These are phyloP conservation scores for Mycena amicta DNA, from an alignment of 768 basidiomycete species.

Conservation along the genomic window DNA sequence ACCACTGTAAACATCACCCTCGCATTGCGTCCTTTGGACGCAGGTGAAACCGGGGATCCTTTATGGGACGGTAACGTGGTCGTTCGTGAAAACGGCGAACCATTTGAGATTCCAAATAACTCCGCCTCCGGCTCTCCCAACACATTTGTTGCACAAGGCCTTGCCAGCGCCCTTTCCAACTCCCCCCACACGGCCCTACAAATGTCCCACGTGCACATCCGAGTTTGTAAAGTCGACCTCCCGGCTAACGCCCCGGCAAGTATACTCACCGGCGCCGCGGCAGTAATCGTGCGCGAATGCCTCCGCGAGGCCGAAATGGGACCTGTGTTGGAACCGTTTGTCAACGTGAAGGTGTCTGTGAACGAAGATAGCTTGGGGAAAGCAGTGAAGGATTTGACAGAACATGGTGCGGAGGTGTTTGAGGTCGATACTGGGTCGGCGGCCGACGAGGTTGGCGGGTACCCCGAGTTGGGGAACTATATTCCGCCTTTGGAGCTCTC, in stretches of 20 bases:
- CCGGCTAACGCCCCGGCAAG: conserved; percentile 49
- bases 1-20: conserved; percentile 56
- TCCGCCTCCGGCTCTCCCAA: conserved; percentile 49
- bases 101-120: conserved; percentile 53
- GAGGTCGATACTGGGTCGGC: conserved; percentile 59
- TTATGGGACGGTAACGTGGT: conserved; percentile 81
- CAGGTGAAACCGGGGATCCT: conserved; percentile 63
- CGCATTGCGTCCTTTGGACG: conserved; percentile 53
- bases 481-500: conserved; percentile 77
- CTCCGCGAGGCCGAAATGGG: conserved; percentile 69
- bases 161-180: conserved; percentile 71
- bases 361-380: conserved; percentile 71
- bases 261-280: conserved; percentile 64
- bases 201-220: conserved; percentile 63
- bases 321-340: conserved; percentile 78
- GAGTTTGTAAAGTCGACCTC: conserved; percentile 47
- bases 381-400: conserved; percentile 82
- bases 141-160: conserved; percentile 64
- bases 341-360: conserved; percentile 68
- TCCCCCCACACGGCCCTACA: conserved; percentile 80
- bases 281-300: conserved; percentile 62
- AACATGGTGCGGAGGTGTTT: conserved; percentile 77
- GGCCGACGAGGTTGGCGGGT: conserved; percentile 45
- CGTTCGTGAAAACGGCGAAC: conserved; percentile 52
- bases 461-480: conserved; percentile 67